Evolutionary conservation across 768 basidiomycete genomes (phyloP).

Genomic region (Serendipita sp.): DNA sequence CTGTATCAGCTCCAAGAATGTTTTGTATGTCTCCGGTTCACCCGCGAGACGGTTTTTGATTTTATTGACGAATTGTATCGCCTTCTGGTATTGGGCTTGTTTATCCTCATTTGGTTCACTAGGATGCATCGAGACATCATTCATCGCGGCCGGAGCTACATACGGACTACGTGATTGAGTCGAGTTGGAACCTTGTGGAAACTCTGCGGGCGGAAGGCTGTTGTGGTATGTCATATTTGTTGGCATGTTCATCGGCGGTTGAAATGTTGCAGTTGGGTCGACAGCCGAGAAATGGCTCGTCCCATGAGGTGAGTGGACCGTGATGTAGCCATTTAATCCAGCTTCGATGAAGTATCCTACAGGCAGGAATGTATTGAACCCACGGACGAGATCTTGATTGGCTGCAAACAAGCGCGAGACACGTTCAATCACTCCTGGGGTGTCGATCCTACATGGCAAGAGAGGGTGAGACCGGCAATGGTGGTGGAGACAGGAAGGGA

Average conservation of each 20-base stretch:
- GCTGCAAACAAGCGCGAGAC: constrained; percentile 31
- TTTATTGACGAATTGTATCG: constrained; percentile 95
- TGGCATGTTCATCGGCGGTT: neutral
- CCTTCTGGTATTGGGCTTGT: constrained; percentile 63
- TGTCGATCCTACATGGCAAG: constrained; percentile 25
- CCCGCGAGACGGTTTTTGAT: constrained; percentile 84
- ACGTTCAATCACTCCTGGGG: constrained; percentile 32
- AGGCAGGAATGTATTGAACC: constrained; percentile 35
- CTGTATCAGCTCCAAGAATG: constrained; percentile 77
- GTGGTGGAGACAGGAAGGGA: neutral
- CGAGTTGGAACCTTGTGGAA: neutral
- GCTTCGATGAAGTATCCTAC: constrained; percentile 25
- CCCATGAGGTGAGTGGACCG: neutral
- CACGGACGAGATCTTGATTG: constrained; percentile 30
- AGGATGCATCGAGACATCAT: neutral
- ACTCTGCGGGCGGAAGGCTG: neutral
- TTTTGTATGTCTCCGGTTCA: constrained; percentile 85
- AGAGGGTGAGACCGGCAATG: neutral
- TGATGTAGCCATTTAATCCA: neutral
- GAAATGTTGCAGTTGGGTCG: neutral
- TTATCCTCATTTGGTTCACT: neutral
- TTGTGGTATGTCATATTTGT: too few relatives aligned
- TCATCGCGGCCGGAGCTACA: neutral
- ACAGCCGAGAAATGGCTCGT: neutral
- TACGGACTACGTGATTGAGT: neutral